Conservation (phyloP, 768 basidiomycete genomes). For the Mycena vitilis region DNA sequence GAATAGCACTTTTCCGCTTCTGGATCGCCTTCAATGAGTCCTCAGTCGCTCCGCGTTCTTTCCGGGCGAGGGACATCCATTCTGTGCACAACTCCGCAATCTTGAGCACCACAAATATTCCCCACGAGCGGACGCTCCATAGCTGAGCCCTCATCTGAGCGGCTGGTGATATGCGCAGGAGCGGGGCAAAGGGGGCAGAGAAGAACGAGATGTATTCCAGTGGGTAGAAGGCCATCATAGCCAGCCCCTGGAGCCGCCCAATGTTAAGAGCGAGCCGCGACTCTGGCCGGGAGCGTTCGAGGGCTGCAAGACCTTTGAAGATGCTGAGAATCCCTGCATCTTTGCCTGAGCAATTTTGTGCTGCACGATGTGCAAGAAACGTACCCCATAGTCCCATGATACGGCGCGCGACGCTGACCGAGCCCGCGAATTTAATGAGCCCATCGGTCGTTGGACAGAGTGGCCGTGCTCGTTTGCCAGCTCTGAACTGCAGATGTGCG, state of each 20-base stretch:
- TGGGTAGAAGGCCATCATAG: conserved; percentile 66
- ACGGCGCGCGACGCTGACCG: conserved; percentile 60
- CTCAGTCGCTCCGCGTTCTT: conserved; percentile 8
- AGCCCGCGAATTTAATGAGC: conserved; percentile 52
- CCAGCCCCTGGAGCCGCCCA: conserved; percentile 63
- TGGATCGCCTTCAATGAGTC: conserved; percentile 3
- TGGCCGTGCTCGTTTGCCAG: conserved; percentile 53
- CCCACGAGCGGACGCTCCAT: conserved; percentile 35
- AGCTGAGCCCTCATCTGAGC: conserved; percentile 19
- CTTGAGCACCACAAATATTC: conserved; percentile 21
- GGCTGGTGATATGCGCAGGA: conserved; percentile 30
- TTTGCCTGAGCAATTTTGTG: neutral
- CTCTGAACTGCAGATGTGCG: conserved; percentile 58
- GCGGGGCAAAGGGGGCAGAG: conserved; percentile 43
- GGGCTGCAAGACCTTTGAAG: conserved; percentile 61
- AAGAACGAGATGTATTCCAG: conserved; percentile 65
- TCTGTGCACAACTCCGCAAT: conserved; percentile 23
- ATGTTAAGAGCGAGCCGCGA: conserved; percentile 61
- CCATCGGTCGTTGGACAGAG: conserved; percentile 50
- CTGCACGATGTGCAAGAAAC: conserved; percentile 26
- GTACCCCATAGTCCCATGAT: conserved; percentile 66
- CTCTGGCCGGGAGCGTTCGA: conserved; percentile 60
- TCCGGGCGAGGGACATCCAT: conserved; percentile 14
- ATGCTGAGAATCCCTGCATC: conserved; percentile 60
- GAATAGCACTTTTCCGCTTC: conserved; percentile 24